These are phyloP conservation scores for Miscanthus lutarioriparius DNA, from an alignment of 176 grass and related monocot species.

Conservation along the genomic window DNA sequence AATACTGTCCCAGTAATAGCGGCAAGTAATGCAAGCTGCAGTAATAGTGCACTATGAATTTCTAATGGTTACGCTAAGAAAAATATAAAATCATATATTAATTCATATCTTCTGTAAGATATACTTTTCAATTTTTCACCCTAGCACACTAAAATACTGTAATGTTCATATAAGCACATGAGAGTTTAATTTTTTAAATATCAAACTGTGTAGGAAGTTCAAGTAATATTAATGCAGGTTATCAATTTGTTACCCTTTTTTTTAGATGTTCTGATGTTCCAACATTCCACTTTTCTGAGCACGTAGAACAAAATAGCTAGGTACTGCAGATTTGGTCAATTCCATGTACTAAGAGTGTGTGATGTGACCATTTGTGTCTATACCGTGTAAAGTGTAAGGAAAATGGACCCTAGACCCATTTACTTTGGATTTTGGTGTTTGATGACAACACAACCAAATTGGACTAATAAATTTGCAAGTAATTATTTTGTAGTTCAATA, in stretches of 20 bases:
- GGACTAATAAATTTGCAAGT: too few relatives aligned
- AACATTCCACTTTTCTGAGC: neutral
- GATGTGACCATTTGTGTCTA: too few relatives aligned
- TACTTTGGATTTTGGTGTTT: too few relatives aligned
- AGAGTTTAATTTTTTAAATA: neutral
- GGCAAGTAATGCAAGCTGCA: slow-evolving; percentile 59
- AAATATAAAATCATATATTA: neutral
- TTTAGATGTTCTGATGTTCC: neutral
- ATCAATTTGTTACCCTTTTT: neutral
- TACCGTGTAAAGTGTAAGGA: too few relatives aligned
- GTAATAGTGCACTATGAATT: slow-evolving; percentile 6
- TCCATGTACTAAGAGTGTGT: too few relatives aligned
- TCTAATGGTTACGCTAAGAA: neutral
- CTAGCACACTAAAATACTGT: neutral
- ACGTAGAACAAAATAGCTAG: neutral
- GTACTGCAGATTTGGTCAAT: neutral
- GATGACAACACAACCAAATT: too few relatives aligned
- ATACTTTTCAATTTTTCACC: neutral
- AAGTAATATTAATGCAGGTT: neutral
- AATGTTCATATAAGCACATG: neutral
- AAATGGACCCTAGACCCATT: too few relatives aligned
- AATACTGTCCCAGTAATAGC: slow-evolving; percentile 68
- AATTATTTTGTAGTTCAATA: too few relatives aligned
- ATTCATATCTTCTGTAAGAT: neutral
- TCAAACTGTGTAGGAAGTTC: neutral